phyloP scores from a whole-genome alignment of 768 basidiomycete genomes.

The Mycena belliarum region DNA sequence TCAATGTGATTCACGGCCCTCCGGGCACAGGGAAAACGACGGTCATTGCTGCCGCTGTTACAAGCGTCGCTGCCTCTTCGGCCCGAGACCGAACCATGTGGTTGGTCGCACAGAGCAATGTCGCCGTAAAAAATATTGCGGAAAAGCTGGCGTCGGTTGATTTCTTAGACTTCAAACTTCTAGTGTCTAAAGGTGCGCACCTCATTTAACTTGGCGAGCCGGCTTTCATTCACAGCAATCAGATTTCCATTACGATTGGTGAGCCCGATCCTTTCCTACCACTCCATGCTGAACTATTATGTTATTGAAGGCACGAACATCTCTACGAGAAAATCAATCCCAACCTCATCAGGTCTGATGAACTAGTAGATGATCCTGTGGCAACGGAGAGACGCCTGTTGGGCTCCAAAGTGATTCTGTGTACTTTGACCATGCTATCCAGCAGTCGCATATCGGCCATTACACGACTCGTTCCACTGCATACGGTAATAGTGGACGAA shows the following conservation, averaged over 20 bases:
- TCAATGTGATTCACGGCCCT: conserved; percentile 49
- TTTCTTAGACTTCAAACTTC: conserved; percentile 53
- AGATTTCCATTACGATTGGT: conserved; percentile 69
- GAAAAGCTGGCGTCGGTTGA: conserved; percentile 58
- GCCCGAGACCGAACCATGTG: conserved; percentile 46
- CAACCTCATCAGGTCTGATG: conserved; percentile 51
- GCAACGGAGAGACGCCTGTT: conserved; percentile 29
- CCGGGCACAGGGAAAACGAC: conserved; percentile 69
- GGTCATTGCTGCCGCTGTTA: conserved; percentile 54
- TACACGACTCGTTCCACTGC: conserved; percentile 33
- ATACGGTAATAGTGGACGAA: conserved; percentile 51
- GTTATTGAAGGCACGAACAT: conserved; percentile 69
- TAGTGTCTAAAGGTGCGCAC: conserved; percentile 50
- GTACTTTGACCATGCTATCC: conserved; percentile 69
- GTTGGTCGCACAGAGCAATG: conserved; percentile 74
- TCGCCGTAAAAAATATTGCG: conserved; percentile 81
- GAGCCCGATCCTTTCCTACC: conserved; percentile 19
- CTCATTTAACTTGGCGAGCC: not conserved
- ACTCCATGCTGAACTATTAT: conserved; percentile 2
- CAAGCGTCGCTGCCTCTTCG: conserved; percentile 33
- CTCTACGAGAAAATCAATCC: conserved; percentile 50
- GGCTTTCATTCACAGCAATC: not conserved
- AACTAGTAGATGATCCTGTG: conserved; percentile 25
- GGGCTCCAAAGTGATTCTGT: conserved; percentile 57
- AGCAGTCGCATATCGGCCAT: conserved; percentile 28